Base-by-base conservation (phyloP, 805 yeast species). In the Sugiyamaella mastotermitis region DNA sequence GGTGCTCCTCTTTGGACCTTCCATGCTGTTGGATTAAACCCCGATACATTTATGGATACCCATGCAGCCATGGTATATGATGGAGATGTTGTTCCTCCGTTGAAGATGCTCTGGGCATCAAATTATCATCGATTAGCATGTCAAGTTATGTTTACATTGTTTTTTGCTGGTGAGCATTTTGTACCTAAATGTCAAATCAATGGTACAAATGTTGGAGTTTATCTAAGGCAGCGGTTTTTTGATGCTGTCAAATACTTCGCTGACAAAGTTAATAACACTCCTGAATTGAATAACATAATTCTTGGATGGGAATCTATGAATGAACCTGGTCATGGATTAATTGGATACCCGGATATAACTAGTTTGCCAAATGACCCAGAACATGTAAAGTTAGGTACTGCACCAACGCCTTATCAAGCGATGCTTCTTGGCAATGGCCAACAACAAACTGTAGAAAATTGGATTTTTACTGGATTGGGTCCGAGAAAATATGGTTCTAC, bases 1-100 rank as follows among this genome's bases (percentile, higher is more conserved):
- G 97, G 97, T 14, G 95, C 96, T 3, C 97, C 97, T 1, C 52
- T 84, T 52, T 88, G 97, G 97, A 87, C 97, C 0, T 57, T 87
- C 3, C 79, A 83, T 53, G 88, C 92, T 17, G 94, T 90, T 2
- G 96, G 96, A 1, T 62, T 88, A 33, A 75, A 88, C 40, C 95
- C 95, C 0, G 65, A 57, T 4, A 59, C 73, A n/a, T 83, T 88
- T 49, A 58, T 71, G 1, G 62, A 44, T 0, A 82, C 90, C 3
- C 82, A 79, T 41, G 94, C 95, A 1, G 87, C 95, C 0, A 60
- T 83, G 11, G 55, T 86, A 5, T 9, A 6, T n/a, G 17, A 14
- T n/a, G 32, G 32, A 4, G 21, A 25, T 15, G 30, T 22, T 14
- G 37, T 19, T 10, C 41, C 41, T 18, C 36, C 37, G 10, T 26